Percentiles rank a stretch among this genome's conserved stretches.
Conservation (phyloP, 164 flowering plant genomes). For the Saururus chinensis region DNA sequence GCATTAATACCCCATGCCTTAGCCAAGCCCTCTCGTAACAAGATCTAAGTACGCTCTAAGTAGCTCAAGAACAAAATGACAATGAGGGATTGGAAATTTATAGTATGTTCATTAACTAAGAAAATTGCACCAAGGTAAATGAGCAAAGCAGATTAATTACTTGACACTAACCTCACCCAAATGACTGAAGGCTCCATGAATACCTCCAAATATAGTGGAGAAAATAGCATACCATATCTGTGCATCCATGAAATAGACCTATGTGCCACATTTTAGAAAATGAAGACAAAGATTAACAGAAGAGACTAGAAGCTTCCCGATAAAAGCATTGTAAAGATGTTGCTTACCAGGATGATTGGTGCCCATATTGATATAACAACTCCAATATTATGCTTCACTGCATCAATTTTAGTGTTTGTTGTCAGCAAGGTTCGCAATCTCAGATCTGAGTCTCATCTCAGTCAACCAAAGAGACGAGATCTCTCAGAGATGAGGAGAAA, state of each 20-base stretch:
- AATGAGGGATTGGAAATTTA: no score
- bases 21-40: no score
- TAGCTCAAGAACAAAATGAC: no score
- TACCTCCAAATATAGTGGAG: constrained; percentile 80
- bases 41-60: no score
- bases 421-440: constrained; percentile 2
- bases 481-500: no score
- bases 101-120: no score
- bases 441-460: no score
- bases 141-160: no score
- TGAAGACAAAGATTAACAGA: not conserved
- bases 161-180: constrained; percentile 83
- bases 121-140: no score
- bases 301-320: not conserved
- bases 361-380: constrained; percentile 89
- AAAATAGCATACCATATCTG: constrained; percentile 99
- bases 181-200: constrained; percentile 90
- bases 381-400: constrained; percentile 61
- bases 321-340: not conserved
- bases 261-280: constrained; percentile 3
- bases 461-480: no score
- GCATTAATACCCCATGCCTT: no score
- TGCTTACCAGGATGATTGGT: constrained; percentile 83
- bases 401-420: constrained; percentile 13
- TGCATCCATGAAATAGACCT: constrained; percentile 97